A percentile compares a stretch with the other conserved stretches of the same genome.
phyloP scores from a whole-genome alignment of 148 eudicot species.

The Mesembryanthemum crystallinum region DNA sequence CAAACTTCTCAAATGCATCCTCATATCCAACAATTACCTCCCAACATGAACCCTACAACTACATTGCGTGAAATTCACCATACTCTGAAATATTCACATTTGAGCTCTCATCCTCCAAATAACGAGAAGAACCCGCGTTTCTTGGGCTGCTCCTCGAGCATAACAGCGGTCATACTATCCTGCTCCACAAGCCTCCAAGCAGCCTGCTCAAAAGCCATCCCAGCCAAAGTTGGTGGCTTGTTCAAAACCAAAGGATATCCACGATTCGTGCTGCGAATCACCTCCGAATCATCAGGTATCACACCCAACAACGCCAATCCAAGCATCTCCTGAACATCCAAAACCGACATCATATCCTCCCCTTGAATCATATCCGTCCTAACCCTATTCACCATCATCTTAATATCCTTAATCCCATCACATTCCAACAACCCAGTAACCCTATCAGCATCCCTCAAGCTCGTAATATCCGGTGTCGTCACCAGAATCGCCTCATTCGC shows the following conservation, averaged over 20 bases:
- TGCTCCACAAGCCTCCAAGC: constrained; percentile 97
- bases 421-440: constrained; percentile 93
- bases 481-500: constrained; percentile 94
- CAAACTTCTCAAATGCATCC: constrained; percentile 16
- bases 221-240: constrained; percentile 89
- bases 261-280: constrained; percentile 89
- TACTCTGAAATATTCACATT: no score
- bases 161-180: constrained; percentile 96
- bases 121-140: constrained; percentile 89
- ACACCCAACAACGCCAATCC: constrained; percentile 88
- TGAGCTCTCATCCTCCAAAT: constrained; percentile 59
- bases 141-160: constrained; percentile 97
- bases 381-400: constrained; percentile 94
- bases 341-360: constrained; percentile 98
- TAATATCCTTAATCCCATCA: constrained; percentile 92
- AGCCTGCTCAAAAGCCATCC: constrained; percentile 96
- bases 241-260: constrained; percentile 92
- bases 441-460: constrained; percentile 83
- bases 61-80: constrained; percentile 4
- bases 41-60: no score
- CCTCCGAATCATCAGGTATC: constrained; percentile 94
- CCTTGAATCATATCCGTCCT: constrained; percentile 90
- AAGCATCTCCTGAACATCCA: constrained; percentile 96
- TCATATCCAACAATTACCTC: constrained; percentile 15
- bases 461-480: constrained; percentile 90